Percentiles rank a stretch among this genome's conserved stretches.
Evolutionary conservation across 306 rosid species (phyloP).

Genomic region (Lathyrus sativus): DNA sequence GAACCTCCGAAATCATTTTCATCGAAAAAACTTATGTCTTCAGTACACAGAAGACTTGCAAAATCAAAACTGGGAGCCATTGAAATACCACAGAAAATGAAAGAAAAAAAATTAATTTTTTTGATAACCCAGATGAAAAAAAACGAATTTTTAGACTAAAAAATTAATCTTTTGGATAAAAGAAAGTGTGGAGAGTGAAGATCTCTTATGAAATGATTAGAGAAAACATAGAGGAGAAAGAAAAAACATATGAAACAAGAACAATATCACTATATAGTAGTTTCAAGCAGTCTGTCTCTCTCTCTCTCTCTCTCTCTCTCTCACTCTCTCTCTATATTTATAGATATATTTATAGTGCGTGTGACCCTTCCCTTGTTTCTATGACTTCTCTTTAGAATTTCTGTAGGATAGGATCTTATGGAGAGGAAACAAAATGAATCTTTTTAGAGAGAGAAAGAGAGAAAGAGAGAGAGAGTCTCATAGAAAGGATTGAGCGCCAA

Average conservation of each 20-base stretch:
- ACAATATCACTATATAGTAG: conserved; percentile 38
- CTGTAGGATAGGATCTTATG: conserved; percentile 52
- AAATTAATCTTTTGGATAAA: conserved; percentile 31
- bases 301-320: conserved; percentile 34
- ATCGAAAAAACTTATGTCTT: conserved; percentile 57
- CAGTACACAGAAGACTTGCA: conserved; percentile 75
- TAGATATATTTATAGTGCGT: neutral
- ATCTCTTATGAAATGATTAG: conserved; percentile 19
- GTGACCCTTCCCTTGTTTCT: conserved; percentile 9
- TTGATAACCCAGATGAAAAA: neutral
- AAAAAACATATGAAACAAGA: conserved; percentile 39
- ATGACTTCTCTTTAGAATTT: conserved; percentile 39
- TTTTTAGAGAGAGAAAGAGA: conserved; percentile 41
- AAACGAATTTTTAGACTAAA: conserved; percentile 24
- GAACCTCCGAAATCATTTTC: conserved; percentile 51
- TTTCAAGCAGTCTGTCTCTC: conserved; percentile 18
- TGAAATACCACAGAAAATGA: neutral
- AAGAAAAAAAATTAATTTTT: neutral
- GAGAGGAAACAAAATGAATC: conserved; percentile 52
- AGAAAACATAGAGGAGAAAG: conserved; percentile 32
- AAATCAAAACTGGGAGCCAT: conserved; percentile 93
- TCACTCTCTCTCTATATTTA: neutral
- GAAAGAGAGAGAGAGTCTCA: conserved; percentile 33
- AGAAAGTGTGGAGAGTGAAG: conserved; percentile 19
- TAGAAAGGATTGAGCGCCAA: conserved; percentile 45